Conservation (phyloP, 2,329 filamentous ascomycete species). For the Diaporthe sp. region DNA sequence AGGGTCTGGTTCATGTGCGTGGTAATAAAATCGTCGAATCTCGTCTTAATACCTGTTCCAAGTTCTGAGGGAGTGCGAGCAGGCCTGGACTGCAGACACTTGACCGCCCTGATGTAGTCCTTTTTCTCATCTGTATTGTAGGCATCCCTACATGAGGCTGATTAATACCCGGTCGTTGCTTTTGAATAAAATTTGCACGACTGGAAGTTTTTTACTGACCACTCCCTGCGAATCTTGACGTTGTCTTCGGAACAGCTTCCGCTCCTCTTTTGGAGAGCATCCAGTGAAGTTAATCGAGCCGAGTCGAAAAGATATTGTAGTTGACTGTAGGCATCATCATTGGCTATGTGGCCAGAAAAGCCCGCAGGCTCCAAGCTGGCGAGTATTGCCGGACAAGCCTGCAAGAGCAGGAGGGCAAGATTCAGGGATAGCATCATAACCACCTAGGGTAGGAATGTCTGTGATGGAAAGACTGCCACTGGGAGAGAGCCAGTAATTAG, state of each 20-base stretch:
- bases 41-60: conserved; percentile 44
- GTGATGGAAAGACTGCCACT: neutral
- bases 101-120: conserved; percentile 42
- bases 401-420: conserved; percentile 1
- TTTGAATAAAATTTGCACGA: too few relatives aligned
- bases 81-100: conserved; percentile 43
- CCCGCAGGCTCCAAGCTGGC: neutral
- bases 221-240: conserved; percentile 1
- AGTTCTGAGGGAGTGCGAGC: conserved; percentile 38
- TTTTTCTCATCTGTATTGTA: conserved; percentile 1
- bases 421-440: neutral
- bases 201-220: neutral
- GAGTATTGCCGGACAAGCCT: neutral
- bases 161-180: neutral
- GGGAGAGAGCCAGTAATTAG: neutral
- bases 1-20: conserved; percentile 37
- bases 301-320: neutral
- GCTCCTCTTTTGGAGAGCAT: neutral
- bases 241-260: neutral
- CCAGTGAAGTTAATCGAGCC: neutral
- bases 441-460: neutral
- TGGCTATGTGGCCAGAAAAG: neutral
- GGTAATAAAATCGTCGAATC: conserved; percentile 46
- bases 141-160: neutral
- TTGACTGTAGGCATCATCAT: neutral